Evolutionary conservation across 768 basidiomycete species (phyloP).

Genomic region (Termitomyces sp.): DNA sequence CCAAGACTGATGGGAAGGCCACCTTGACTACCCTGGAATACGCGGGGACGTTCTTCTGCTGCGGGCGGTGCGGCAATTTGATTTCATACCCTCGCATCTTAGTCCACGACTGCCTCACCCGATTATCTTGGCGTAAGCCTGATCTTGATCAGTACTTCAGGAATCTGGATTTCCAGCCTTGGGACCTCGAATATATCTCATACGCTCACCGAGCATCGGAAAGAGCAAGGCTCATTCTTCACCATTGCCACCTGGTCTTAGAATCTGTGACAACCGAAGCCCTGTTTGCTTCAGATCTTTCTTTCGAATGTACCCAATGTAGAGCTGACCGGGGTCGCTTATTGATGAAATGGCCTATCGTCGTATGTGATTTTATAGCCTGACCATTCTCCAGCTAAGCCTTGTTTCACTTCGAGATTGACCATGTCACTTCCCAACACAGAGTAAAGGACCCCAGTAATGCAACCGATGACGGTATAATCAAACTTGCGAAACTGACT

Average conservation of each 20-base stretch:
- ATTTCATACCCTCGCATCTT: conserved; percentile 11
- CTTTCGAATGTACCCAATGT: conserved; percentile 10
- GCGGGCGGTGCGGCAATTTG: background rate
- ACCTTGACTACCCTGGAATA: background rate
- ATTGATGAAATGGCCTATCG: conserved; percentile 13
- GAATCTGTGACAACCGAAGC: background rate
- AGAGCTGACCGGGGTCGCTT: conserved; percentile 5
- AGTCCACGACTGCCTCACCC: conserved; percentile 8
- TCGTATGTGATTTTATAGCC: background rate
- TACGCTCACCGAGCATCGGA: background rate
- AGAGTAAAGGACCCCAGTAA: background rate
- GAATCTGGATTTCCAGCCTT: conserved; percentile 1
- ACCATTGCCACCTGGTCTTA: background rate
- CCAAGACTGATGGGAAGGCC: background rate
- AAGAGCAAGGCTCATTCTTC: conserved; percentile 2
- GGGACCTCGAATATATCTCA: background rate
- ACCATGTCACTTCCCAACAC: background rate
- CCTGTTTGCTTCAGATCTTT: background rate
- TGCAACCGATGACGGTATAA: background rate
- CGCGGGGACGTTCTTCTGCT: conserved; percentile 10
- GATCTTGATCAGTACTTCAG: background rate
- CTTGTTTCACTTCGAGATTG: background rate
- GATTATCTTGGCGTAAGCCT: background rate
- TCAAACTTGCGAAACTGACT: background rate
- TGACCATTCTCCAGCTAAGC: background rate